Conservation (phyloP, 768 basidiomycete genomes). For the Rhodocollybia butyracea region DNA sequence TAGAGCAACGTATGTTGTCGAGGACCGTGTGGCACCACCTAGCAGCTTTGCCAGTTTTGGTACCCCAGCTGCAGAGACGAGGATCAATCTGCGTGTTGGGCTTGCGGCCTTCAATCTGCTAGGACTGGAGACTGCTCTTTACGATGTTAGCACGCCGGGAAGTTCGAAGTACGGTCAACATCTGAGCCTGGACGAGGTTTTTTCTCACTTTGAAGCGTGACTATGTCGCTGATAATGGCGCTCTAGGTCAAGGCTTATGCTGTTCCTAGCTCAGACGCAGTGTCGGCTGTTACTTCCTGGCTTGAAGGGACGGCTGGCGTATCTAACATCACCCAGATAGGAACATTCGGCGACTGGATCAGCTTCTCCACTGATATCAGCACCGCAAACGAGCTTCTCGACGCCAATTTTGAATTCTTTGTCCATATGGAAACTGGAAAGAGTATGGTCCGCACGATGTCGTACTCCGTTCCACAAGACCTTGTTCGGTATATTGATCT, state of each 20-base stretch:
- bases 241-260: conserved; percentile 17
- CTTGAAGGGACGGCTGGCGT: conserved; percentile 36
- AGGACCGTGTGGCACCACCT: conserved; percentile 21
- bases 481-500: conserved; percentile 20
- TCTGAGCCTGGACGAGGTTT: conserved; percentile 44
- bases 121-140: conserved; percentile 30
- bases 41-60: conserved; percentile 29
- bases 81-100: conserved; percentile 35
- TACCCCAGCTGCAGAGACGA: conserved; percentile 24
- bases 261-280: conserved; percentile 11
- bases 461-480: conserved; percentile 21
- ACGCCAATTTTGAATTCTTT: conserved; percentile 33
- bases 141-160: conserved; percentile 30
- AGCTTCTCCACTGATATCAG: conserved; percentile 25
- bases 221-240: too few species aligned
- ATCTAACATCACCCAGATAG: conserved; percentile 28
- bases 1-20: conserved; percentile 7
- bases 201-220: too few species aligned
- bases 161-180: conserved; percentile 30
- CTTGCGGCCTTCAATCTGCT: conserved; percentile 28
- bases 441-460: too few species aligned
- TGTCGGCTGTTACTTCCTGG: conserved; percentile 40
- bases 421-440: too few species aligned
- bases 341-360: conserved; percentile 37
- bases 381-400: conserved; percentile 31